Conservation (phyloP, 495 filamentous ascomycete genomes). For the Beverwykella pulmonaria region DNA sequence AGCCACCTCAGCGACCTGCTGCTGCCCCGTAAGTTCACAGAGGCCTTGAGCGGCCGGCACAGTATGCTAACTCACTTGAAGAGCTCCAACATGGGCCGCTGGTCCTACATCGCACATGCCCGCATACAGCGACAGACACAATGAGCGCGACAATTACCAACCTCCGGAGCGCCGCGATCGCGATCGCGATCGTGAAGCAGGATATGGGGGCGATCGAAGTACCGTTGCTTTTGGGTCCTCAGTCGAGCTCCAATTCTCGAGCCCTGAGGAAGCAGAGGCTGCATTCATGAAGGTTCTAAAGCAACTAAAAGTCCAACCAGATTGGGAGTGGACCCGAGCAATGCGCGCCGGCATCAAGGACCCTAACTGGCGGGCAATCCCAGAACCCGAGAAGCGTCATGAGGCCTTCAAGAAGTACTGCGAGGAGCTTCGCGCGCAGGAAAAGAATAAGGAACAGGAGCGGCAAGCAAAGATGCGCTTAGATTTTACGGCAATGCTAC, state of each 20-base stretch:
- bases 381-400: conserved; percentile 90
- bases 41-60: neutral
- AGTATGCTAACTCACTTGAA: conserved; percentile 57
- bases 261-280: conserved; percentile 86
- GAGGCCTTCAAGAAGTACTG: conserved; percentile 95
- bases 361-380: conserved; percentile 88
- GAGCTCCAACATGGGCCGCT: conserved; percentile 43
- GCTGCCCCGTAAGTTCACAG: conserved; percentile 21
- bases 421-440: conserved; percentile 84
- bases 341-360: conserved; percentile 90
- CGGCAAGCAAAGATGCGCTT: conserved; percentile 88
- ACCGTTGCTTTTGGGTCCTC: conserved; percentile 63
- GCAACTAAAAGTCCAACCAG: conserved; percentile 78
- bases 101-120: conserved; percentile 52
- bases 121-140: conserved; percentile 51
- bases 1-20: conserved; percentile 50
- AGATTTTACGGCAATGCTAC: conserved; percentile 95
- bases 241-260: conserved; percentile 78
- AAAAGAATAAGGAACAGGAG: conserved; percentile 94
- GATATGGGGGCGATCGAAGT: conserved; percentile 11
- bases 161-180: conserved; percentile 47
- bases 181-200: conserved; percentile 18
- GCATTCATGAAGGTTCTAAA: conserved; percentile 92
- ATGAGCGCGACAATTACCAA: conserved; percentile 60
- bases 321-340: conserved; percentile 91